Conservation (phyloP, 768 basidiomycete genomes). For the Daedaleopsis nitida region DNA sequence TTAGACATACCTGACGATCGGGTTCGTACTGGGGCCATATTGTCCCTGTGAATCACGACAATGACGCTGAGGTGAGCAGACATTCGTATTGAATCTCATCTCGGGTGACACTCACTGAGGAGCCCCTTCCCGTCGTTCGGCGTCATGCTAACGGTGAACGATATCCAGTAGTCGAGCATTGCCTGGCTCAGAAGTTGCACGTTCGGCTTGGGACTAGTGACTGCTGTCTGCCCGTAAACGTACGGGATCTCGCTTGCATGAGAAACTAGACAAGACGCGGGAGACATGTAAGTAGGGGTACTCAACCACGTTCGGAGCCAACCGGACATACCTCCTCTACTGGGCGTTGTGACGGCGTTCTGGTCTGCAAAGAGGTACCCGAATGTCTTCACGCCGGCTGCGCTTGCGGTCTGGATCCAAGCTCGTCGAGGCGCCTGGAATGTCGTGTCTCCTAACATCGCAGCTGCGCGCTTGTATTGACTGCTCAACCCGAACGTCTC, state of each 20-base stretch:
- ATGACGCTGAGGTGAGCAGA: no score
- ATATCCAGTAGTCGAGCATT: constrained; percentile 50
- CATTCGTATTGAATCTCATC: no score
- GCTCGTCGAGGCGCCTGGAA: constrained; percentile 43
- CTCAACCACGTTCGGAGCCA: neutral
- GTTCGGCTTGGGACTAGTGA: neutral
- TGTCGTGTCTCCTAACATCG: constrained; percentile 42
- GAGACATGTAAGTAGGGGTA: neutral
- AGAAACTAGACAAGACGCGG: constrained; percentile 5
- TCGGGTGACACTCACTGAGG: constrained; percentile 26
- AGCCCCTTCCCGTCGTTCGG: constrained; percentile 45
- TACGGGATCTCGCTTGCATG: constrained; percentile 27
- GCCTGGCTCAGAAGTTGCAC: constrained; percentile 29
- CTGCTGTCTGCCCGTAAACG: constrained; percentile 13
- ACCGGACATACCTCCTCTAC: neutral
- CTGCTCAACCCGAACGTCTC: constrained; percentile 43
- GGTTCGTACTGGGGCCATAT: no score
- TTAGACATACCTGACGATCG: no score
- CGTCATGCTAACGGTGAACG: constrained; percentile 44
- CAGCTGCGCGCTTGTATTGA: constrained; percentile 41
- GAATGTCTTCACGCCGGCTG: constrained; percentile 39
- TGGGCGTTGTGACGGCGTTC: constrained; percentile 22
- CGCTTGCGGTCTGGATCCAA: constrained; percentile 44
- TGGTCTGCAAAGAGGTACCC: constrained; percentile 47
- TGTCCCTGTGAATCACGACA: no score